These are phyloP conservation scores for Theileria equi DNA, from an alignment of 169 alveolate genomes.

Conservation along the genomic window DNA sequence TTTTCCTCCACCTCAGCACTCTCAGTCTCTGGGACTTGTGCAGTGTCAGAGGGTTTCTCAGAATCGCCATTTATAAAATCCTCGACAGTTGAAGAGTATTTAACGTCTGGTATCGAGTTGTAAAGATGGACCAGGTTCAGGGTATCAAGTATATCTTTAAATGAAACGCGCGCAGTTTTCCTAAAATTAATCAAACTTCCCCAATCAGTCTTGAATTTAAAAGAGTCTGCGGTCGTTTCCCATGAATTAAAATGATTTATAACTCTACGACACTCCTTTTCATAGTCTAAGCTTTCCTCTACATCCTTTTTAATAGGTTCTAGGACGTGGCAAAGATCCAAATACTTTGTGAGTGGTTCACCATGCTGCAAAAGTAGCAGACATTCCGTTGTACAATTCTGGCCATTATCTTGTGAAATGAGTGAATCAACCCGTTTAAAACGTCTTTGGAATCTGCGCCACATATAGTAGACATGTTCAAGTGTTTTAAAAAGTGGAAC, in stretches of 20 bases:
- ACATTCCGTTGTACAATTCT: constrained; percentile 45
- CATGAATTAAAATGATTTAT: constrained; percentile 34
- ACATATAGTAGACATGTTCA: constrained; percentile 40
- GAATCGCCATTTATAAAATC: no score
- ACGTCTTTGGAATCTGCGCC: constrained; percentile 30
- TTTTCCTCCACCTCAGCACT: no score
- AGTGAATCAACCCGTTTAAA: constrained; percentile 24
- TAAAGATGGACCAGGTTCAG: constrained; percentile 9
- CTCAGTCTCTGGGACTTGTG: no score
- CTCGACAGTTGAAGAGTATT: no score
- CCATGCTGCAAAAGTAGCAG: constrained; percentile 38
- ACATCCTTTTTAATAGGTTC: constrained; percentile 46
- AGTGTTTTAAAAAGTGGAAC: constrained; percentile 32
- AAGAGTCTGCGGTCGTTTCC: constrained; percentile 6
- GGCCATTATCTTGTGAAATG: constrained; percentile 19
- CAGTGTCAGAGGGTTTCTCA: no score
- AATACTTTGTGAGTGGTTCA: constrained; percentile 26
- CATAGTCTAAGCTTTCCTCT: constrained; percentile 33
- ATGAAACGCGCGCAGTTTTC: constrained; percentile 25
- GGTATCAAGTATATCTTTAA: constrained; percentile 12
- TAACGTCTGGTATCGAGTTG: no score
- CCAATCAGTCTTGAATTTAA: constrained; percentile 50
- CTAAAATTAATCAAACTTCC: constrained; percentile 26
- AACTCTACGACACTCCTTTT: constrained; percentile 47
- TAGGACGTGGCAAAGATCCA: constrained; percentile 20